Evolutionary conservation across 208 protist species (phyloP).

Genomic region (Leishmania amazonensis): DNA sequence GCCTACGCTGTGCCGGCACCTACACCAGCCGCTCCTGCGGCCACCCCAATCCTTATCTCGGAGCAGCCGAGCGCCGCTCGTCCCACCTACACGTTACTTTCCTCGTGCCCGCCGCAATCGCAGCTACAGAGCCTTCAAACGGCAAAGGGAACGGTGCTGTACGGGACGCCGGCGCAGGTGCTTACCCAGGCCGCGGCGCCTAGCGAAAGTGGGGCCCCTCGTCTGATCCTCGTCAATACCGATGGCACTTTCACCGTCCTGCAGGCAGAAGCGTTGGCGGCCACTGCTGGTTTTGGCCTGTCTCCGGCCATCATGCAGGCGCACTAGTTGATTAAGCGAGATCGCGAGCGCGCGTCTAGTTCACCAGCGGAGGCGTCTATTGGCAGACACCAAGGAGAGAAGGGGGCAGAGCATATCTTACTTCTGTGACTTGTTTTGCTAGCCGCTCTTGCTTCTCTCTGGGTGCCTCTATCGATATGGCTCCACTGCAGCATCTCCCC

Average conservation of each 20-base stretch:
- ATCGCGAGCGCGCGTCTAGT: neutral
- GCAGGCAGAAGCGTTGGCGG: conserved; percentile 1
- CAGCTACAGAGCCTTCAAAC: conserved; percentile 7
- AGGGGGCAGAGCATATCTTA: too few species aligned
- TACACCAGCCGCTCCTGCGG: neutral
- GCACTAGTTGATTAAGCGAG: neutral
- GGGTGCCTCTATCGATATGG: neutral
- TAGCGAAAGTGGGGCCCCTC: conserved; percentile 14
- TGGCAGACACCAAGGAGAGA: neutral
- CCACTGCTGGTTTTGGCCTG: neutral
- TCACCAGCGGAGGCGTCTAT: neutral
- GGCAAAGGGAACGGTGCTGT: conserved; percentile 13
- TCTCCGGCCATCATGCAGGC: neutral
- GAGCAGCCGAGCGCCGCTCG: conserved; percentile 1
- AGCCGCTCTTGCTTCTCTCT: neutral
- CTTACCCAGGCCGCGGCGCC: conserved; percentile 1
- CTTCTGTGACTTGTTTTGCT: neutral
- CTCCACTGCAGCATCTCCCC: neutral
- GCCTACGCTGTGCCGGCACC: conserved; percentile 20
- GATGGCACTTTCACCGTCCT: conserved; percentile 27
- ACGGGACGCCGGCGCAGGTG: conserved; percentile 8
- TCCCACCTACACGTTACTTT: conserved; percentile 9
- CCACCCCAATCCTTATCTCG: conserved; percentile 14
- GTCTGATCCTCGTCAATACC: conserved; percentile 24
- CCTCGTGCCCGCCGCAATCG: conserved; percentile 8